Evolutionary conservation across 441 rosid species (phyloP), one percentile per base, ranked within the genome.

Genomic region (Pelargonium citronellum): DNA sequence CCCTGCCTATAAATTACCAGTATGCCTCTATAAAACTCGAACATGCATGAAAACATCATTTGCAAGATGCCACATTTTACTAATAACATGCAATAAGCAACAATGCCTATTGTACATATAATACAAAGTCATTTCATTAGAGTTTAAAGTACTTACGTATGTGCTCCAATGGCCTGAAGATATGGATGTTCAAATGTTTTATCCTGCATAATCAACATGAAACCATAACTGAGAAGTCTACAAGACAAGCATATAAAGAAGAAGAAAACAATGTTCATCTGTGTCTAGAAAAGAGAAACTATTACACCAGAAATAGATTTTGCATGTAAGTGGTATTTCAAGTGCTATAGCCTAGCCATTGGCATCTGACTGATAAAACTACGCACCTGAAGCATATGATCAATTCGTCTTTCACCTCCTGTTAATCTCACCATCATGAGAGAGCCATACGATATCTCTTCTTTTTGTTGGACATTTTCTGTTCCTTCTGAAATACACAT

Each of bases 121-220:
- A 30, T 30, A 30, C 37, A 30, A 58, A 58, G 63, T 58, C n/a
- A 55, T 55, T 19, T 58, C 22, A 20, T 58, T 20, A 17, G 30
- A 19, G 63, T 58, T 58, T 11, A 60, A 60, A 53, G 41, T 49
- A 78, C 97, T 88, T 84, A 92, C 99, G 98, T 91, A 72, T 91
- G 97, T 8, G 97, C 69, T 79, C 99, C 97, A 60, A 95, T 83
- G 74, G 98, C 99, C 76, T 93, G 97, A 67, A 95, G 76, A 84
- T 92, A 95, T 44, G 96, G 95, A 84, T 95, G 99, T 74, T 88
- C 90, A 75, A 95, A 95, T 75, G 98, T 92, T 79, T 92, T 91
- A 73, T 89, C 97, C 98, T 90, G 91, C 80, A 83, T 61, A 58
- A 76, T 65, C 49, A 75, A 76, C 67, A 77, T n/a, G 17, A 70